Conservation (phyloP, 257 asterid genomes). For the Leptodermis oblonga region DNA sequence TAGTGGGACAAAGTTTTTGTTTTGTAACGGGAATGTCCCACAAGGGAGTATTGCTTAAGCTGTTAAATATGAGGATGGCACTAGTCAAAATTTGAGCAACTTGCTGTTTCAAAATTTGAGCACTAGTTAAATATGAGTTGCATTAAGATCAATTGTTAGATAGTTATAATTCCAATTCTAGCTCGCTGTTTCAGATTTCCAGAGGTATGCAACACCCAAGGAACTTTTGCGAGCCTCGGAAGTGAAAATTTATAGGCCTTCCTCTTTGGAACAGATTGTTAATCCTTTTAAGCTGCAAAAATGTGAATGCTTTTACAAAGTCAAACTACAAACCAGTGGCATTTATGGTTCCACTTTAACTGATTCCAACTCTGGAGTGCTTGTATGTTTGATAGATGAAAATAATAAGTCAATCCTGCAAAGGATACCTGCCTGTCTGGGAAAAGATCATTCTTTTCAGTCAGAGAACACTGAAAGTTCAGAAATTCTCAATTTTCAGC, state of each 20-base stretch:
- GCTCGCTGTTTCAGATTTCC: conserved; percentile 52
- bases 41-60: background rate
- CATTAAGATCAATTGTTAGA: background rate
- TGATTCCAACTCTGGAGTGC: conserved; percentile 54
- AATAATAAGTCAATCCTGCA: conserved; percentile 69
- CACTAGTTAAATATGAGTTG: too few species aligned
- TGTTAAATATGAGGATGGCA: background rate
- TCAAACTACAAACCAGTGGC: conserved; percentile 64
- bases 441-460: conserved; percentile 13
- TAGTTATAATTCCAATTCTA: background rate
- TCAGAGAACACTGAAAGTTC: conserved; percentile 23
- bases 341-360: conserved; percentile 60
- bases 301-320: conserved; percentile 39
- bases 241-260: conserved; percentile 31
- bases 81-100: background rate
- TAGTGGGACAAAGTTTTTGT: too few species aligned
- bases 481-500: conserved; percentile 48
- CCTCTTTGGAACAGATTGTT: conserved; percentile 30
- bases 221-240: conserved; percentile 57
- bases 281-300: conserved; percentile 22
- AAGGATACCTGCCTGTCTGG: conserved; percentile 51
- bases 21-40: too few species aligned
- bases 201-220: conserved; percentile 67
- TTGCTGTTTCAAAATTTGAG: too few species aligned
- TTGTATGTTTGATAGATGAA: conserved; percentile 72